Evolutionary conservation across 169 alveolate species (phyloP), one percentile per base, ranked within the genome.

Genomic region (Babesia bovis): DNA sequence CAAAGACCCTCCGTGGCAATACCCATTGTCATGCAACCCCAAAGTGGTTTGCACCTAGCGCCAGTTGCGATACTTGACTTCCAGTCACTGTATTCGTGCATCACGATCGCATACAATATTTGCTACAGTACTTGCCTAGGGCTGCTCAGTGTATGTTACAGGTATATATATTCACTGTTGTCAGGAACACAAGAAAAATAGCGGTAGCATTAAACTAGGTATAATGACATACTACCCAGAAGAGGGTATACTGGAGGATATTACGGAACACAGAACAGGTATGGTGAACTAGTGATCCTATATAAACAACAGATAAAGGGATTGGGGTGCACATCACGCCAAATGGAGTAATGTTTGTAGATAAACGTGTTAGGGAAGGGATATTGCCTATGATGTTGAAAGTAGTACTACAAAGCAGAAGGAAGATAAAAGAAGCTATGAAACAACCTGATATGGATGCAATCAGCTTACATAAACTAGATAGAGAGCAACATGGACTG

Each of bases 11-110:
- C 85, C 21, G 90, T 78, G 36, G 87, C 92, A n/a, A 76, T 86
- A n/a, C 95, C 95, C 5, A 66, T 63, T 3, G 73, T 63, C 36
- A 72, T 96, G 51, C 96, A 91, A 60, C 98, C 99, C 9, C 82
- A 56, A 15, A 90, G 90, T 63, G 98, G 97, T 3, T 97, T 94
- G 82, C 97, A 98, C 84, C 92, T 92, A 26, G 89, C 89, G 66
- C 99, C 99, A 25, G 94, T 98, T 32, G 98, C 99, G 0, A 96
- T 99, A 9, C 90, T 98, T 50, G 99, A 98, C 83, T 98, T 97
- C 85, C 98, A 99, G 25, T 96, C 99, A 25, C 92, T 98, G 60
- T 98, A 98, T 87, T 99, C 99, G 26, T 94, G 98, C n/a, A 97
- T 98, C 84, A 97, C 97, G 98, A 98, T 96, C 82, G 99, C 99